Evolutionary conservation across 2,329 filamentous ascomycete genomes (phyloP).

Genomic region (Paraphaeosphaeria sporulosa): DNA sequence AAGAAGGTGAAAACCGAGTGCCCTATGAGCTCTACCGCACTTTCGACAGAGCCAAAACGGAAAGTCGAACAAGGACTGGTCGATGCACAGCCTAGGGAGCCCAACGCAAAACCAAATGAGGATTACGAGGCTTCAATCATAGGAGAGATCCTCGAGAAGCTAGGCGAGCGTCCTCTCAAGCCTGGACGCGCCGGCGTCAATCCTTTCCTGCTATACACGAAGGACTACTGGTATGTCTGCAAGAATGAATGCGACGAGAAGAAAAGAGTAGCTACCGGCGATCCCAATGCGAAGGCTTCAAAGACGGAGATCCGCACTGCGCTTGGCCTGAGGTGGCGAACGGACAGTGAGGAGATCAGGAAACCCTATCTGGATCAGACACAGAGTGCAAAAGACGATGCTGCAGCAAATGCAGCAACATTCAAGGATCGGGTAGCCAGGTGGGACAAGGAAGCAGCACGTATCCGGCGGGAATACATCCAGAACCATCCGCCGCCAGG

Average conservation of each 20-base stretch:
- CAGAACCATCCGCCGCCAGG: constrained; percentile 42
- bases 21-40: constrained; percentile 20
- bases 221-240: constrained; percentile 70
- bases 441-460: constrained; percentile 74
- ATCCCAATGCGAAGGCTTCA: constrained; percentile 71
- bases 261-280: constrained; percentile 69
- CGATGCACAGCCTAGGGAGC: constrained; percentile 28
- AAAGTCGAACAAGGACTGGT: constrained; percentile 29
- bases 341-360: constrained; percentile 72
- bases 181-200: constrained; percentile 80
- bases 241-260: constrained; percentile 72
- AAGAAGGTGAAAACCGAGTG: constrained; percentile 58
- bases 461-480: constrained; percentile 55
- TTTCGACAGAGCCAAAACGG: constrained; percentile 31
- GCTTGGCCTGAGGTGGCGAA: constrained; percentile 90
- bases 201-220: constrained; percentile 89
- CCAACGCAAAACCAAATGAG: constrained; percentile 40
- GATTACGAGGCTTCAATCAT: constrained; percentile 66
- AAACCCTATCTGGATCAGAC: constrained; percentile 81
- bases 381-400: constrained; percentile 71
- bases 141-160: constrained; percentile 62
- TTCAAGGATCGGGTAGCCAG: constrained; percentile 69
- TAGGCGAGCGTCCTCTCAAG: constrained; percentile 78
- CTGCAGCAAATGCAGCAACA: constrained; percentile 64
- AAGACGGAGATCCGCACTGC: constrained; percentile 81